These are phyloP conservation scores for Madurella fahalii DNA, from an alignment of 2,329 filamentous ascomycete species.

Conservation along the genomic window DNA sequence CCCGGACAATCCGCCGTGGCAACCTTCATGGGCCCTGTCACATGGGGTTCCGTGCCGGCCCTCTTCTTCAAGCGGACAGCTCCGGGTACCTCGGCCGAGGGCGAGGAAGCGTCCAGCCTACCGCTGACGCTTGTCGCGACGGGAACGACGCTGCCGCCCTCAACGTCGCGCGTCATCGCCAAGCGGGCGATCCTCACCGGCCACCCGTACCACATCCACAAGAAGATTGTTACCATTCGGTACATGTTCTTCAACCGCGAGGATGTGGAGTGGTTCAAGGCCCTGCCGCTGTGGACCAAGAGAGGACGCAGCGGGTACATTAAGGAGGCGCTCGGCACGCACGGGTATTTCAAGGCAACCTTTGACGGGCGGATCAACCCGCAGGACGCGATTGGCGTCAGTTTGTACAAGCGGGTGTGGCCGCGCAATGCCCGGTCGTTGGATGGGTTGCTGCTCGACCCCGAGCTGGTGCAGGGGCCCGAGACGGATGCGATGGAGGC, in stretches of 20 bases:
- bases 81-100: conserved; percentile 31
- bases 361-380: conserved; percentile 97
- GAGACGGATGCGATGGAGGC: conserved; percentile 29
- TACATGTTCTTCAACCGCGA: conserved; percentile 99
- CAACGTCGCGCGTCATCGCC: conserved; percentile 73
- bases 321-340: conserved; percentile 91
- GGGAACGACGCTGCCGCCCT: conserved; percentile 79
- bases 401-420: conserved; percentile 81
- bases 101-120: conserved; percentile 32
- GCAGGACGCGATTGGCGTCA: conserved; percentile 88
- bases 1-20: conserved; percentile 87
- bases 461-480: conserved; percentile 12
- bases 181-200: conserved; percentile 93
- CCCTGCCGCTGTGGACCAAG: conserved; percentile 89
- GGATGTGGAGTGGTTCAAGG: conserved; percentile 97
- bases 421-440: conserved; percentile 62
- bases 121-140: conserved; percentile 74
- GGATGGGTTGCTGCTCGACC: conserved; percentile 37
- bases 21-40: conserved; percentile 83
- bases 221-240: conserved; percentile 90
- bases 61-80: conserved; percentile 73
- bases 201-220: conserved; percentile 98
- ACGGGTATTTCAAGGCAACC: conserved; percentile 99
- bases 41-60: conserved; percentile 87
- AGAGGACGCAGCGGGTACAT: conserved; percentile 83